These are phyloP conservation scores for Thinopyrum elongatum DNA, from an alignment of 176 grass and related monocot genomes.

Conservation along the genomic window DNA sequence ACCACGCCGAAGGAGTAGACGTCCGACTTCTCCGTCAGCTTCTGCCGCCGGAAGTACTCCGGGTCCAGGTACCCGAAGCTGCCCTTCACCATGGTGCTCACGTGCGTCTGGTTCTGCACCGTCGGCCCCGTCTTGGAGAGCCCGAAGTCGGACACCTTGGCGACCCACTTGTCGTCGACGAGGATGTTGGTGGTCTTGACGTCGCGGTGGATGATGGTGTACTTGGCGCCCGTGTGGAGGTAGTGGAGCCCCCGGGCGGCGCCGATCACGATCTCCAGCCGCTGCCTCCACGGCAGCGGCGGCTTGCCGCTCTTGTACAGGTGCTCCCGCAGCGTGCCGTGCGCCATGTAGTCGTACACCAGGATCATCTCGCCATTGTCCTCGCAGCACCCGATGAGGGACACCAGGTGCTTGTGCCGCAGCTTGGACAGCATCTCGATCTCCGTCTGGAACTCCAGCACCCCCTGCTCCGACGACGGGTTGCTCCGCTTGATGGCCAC, in stretches of 20 bases:
- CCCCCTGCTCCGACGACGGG: constrained; percentile 45
- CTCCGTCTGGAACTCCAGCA: constrained; percentile 54
- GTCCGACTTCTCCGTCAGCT: constrained; percentile 79
- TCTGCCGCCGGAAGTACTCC: constrained; percentile 74
- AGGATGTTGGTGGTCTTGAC: constrained; percentile 93
- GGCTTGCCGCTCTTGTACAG: constrained; percentile 61
- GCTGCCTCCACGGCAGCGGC: constrained; percentile 56
- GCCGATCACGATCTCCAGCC: constrained; percentile 78
- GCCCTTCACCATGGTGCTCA: constrained; percentile 90
- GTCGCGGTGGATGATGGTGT: constrained; percentile 89
- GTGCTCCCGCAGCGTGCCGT: constrained; percentile 52
- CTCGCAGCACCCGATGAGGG: constrained; percentile 51
- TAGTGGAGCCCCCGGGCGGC: constrained; percentile 74
- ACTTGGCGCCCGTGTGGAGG: constrained; percentile 78
- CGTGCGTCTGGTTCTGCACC: constrained; percentile 64
- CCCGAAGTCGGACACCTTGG: constrained; percentile 83
- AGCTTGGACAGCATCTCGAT: constrained; percentile 60
- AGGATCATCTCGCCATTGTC: constrained; percentile 52
- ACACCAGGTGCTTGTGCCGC: constrained; percentile 53
- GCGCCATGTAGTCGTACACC: constrained; percentile 48
- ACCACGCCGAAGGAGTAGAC: constrained; percentile 85
- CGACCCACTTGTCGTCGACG: constrained; percentile 66
- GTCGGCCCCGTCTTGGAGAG: constrained; percentile 73
- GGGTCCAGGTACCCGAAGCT: constrained; percentile 89
- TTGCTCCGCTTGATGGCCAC: constrained; percentile 57